Percentiles rank a stretch among this genome's conserved stretches.
phyloP scores from a whole-genome alignment of 352 stramenopile species.

The Halophytophthora polymorphica region DNA sequence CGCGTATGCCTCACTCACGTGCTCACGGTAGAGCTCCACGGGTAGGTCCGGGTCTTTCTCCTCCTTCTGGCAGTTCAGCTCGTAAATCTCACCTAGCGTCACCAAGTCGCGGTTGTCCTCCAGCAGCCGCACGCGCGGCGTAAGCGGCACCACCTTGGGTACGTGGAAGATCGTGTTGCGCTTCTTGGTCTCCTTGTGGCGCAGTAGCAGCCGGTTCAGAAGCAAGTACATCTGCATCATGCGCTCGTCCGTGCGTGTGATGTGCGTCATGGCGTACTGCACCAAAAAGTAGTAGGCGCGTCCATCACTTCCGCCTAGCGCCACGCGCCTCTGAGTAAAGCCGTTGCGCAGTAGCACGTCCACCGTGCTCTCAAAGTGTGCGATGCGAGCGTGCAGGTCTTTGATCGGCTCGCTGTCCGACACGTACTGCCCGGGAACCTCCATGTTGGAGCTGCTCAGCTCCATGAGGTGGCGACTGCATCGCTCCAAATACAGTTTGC shows the following conservation, averaged over 20 bases:
- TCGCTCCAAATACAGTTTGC: conserved; percentile 79
- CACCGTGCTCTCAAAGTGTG: conserved; percentile 86
- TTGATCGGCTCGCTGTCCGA: conserved; percentile 90
- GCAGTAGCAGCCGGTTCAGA: conserved; percentile 80
- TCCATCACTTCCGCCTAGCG: conserved; percentile 88
- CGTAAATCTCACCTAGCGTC: conserved; percentile 85
- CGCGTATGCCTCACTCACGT: conserved; percentile 68
- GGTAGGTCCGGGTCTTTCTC: conserved; percentile 76
- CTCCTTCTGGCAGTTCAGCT: conserved; percentile 65
- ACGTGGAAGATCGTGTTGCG: conserved; percentile 89
- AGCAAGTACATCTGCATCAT: conserved; percentile 93
- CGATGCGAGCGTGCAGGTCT: conserved; percentile 88
- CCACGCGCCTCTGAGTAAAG: conserved; percentile 89
- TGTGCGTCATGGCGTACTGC: conserved; percentile 92
- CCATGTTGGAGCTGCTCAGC: conserved; percentile 83
- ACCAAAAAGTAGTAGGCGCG: conserved; percentile 90
- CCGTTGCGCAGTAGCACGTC: conserved; percentile 84
- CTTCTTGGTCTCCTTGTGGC: conserved; percentile 86
- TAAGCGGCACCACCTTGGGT: conserved; percentile 91
- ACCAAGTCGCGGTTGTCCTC: conserved; percentile 85
- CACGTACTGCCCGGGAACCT: conserved; percentile 91
- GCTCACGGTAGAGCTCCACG: conserved; percentile 75
- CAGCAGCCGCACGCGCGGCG: conserved; percentile 83
- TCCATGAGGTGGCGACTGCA: conserved; percentile 89
- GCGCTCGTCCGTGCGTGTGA: conserved; percentile 92